Base-by-base conservation (phyloP, 805 yeast species). In the Pichia paraexigua region DNA sequence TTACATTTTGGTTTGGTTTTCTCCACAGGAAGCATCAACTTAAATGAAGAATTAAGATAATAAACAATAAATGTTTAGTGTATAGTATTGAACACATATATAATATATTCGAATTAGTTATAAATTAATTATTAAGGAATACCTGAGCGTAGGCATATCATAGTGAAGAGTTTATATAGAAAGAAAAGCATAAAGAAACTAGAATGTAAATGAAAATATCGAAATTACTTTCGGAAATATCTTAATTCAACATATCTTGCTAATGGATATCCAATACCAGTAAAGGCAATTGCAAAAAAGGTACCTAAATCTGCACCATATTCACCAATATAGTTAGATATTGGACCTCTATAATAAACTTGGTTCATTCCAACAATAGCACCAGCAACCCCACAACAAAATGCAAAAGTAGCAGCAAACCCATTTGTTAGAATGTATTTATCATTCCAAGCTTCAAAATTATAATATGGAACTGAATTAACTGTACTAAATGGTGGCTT, bases 311-410 rank as follows among this genome's bases (percentile, higher is more conserved):
- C 96, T 20, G 89, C 95, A 51, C 87, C 90, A 54, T 66, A 65
- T 7, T 74, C 81, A 21, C 95, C 95, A 17, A 85, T 70, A 5
- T 71, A 59, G 28, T 65, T 66, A 13, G 95, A 95, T 12, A 88
- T 58, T 0, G 88, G 88, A 0, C 96, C 97, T 8, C 77, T 72
- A 75, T 85, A 89, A 67, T 89, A 89, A 8, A 82, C 85, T 65
- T 89, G 97, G 25, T 86, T 76, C 97, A 89, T 89, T 8, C 96
- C 95, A 21, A 88, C 69, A 2, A 85, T 88, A 0, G 88, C 95
- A 45, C 95, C 96, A 0, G 79, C 85, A 18, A 83, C 83, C 44
- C 96, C 96, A 49, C 76, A 68, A 3, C 78, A 58, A 58, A 87
- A 87, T 1, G 90, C 76, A 20, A 74, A 58, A 3, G 83, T 67